Percentiles rank a stretch among this genome's conserved stretches.
phyloP scores from a whole-genome alignment of 1,139 yeast species.

The Hyphopichia buzzinii region DNA sequence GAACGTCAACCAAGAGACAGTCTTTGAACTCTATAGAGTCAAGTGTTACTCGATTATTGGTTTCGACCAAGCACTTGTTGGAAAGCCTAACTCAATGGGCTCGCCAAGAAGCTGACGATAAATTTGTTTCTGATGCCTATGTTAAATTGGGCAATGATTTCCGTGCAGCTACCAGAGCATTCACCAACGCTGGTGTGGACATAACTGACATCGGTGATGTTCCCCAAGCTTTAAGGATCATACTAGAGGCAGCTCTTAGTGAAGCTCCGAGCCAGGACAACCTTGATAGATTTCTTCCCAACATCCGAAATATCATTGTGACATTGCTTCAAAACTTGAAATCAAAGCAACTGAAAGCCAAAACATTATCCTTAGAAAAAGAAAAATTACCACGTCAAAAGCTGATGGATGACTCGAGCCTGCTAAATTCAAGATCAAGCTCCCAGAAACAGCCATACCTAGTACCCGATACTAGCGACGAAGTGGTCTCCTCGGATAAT shows the following conservation, averaged over 20 bases:
- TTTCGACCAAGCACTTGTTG: conserved; percentile 83
- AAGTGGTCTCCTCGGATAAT: neutral
- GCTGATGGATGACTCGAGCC: conserved; percentile 1
- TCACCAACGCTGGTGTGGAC: conserved; percentile 39
- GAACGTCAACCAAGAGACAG: conserved; percentile 18
- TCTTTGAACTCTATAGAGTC: conserved; percentile 71
- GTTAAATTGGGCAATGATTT: conserved; percentile 94
- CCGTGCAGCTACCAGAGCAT: conserved; percentile 69
- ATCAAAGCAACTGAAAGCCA: conserved; percentile 64
- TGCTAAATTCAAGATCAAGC: conserved; percentile 8
- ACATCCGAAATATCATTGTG: conserved; percentile 83
- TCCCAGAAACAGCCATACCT: conserved; percentile 5
- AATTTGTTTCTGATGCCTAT: conserved; percentile 85
- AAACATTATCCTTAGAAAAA: conserved; percentile 23
- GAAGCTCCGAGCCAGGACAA: conserved; percentile 85
- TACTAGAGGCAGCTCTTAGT: conserved; percentile 82
- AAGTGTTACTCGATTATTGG: conserved; percentile 77
- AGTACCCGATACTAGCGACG: neutral
- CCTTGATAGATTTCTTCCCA: conserved; percentile 77
- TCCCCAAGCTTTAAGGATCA: conserved; percentile 52
- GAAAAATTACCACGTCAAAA: neutral
- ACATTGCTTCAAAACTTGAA: conserved; percentile 77
- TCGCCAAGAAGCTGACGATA: conserved; percentile 69
- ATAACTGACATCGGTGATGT: conserved; percentile 44
- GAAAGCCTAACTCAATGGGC: conserved; percentile 94